Evolutionary conservation across 2,329 filamentous ascomycete genomes (phyloP).

Genomic region (Monilinia aucupariae): DNA sequence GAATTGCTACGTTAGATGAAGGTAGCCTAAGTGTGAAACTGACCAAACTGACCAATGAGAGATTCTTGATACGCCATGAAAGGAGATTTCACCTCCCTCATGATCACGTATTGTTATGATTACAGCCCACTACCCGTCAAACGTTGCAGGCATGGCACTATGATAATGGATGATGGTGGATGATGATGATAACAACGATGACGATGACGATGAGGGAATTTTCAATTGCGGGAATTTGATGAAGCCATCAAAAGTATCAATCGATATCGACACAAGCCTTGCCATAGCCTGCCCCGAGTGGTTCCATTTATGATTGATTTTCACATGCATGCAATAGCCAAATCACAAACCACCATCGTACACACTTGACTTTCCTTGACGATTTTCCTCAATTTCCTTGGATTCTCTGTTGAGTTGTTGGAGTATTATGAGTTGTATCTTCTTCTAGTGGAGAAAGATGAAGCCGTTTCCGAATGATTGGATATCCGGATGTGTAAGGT

Average conservation of each 20-base stretch:
- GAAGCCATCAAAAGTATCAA: constrained; percentile 6
- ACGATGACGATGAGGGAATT: background rate
- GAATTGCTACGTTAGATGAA: background rate
- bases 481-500: background rate
- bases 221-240: background rate
- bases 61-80: background rate
- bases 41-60: background rate
- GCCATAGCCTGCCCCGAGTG: background rate
- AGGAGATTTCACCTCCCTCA: background rate
- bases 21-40: background rate
- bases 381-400: too few relatives aligned
- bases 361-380: constrained; percentile 1
- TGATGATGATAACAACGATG: background rate
- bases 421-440: constrained; percentile 11
- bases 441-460: constrained; percentile 12
- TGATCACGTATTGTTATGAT: background rate
- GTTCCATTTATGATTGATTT: constrained; percentile 4
- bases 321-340: background rate
- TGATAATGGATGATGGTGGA: background rate
- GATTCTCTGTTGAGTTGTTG: background rate
- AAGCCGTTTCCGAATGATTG: constrained; percentile 13
- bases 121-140: background rate
- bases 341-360: background rate
- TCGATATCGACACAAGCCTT: background rate
- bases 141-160: background rate